Evolutionary conservation across 139 green algal species (phyloP), one percentile per base, ranked within the genome.

Genomic region (Zygnema cylindricum): DNA sequence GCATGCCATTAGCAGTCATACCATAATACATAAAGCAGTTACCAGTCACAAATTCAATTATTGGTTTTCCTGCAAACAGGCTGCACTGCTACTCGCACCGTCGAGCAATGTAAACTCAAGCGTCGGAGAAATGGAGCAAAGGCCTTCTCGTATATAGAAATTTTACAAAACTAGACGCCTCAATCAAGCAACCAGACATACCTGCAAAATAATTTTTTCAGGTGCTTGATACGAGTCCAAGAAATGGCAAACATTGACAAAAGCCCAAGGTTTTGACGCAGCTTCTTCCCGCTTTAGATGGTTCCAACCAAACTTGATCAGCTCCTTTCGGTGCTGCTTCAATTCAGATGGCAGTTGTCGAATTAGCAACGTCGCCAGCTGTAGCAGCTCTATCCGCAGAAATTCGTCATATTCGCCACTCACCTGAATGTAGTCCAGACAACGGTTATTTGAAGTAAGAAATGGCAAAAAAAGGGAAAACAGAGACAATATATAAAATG

Each of bases 261-360:
- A 98, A 33, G 96, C 96, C 86, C 94, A 95, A 73, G 93, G 94
- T 91, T 96, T 96, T 88, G 78, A 93, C 78, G 89, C 89, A 69
- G 85, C 88, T 91, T 97, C 96, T 83, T 98, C 94, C 23, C 88
- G 81, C 93, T 98, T 98, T 0, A 99, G 92, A 89, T 96, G 94
- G 86, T 96, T 95, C 96, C 97, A 99, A 0, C 93, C 94, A 88
- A 96, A 97, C 84, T 97, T 95, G 77, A 99, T 96, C 0, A 98
- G 89, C 91, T 98, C 94, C 90, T 97, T 96, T 69, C 94, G 92
- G 87, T 97, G 92, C 0, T 88, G 55, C 36, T 90, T 84, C 21
- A 95, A 86, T 57, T 91, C 91, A 16, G 91, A 22, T 1, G 93
- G 93, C 33, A 92, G 73, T 43, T 94, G 79, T 88, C 96, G 94